Conservation (phyloP, 108 stramenopile genomes). For the Nitzschia inconspicua region DNA sequence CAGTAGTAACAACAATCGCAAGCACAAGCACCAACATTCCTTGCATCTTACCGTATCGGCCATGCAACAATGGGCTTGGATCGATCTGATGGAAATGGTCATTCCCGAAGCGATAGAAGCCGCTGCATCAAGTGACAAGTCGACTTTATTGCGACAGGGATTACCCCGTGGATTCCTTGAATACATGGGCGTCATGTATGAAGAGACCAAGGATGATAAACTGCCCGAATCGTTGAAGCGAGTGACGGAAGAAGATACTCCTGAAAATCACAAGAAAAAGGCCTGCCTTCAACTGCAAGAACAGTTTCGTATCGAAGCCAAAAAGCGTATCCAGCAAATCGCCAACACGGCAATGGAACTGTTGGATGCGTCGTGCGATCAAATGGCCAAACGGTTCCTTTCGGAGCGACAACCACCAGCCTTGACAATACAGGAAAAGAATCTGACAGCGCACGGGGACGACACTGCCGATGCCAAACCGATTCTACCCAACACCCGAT, state of each 20-base stretch:
- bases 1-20: too few relatives aligned
- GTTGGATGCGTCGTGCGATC: constrained; percentile 93
- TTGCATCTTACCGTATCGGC: constrained; percentile 95
- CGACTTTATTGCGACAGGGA: constrained; percentile 67
- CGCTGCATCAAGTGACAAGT: constrained; percentile 52
- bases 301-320: constrained; percentile 65
- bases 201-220: constrained; percentile 44
- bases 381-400: constrained; percentile 88
- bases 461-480: constrained; percentile 30
- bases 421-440: constrained; percentile 50
- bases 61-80: constrained; percentile 93
- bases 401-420: constrained; percentile 93
- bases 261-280: too few relatives aligned
- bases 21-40: too few relatives aligned
- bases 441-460: constrained; percentile 3
- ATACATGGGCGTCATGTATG: constrained; percentile 92
- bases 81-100: constrained; percentile 82
- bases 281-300: too few relatives aligned
- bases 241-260: constrained; percentile 28
- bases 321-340: constrained; percentile 77
- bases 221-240: constrained; percentile 69
- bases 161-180: constrained; percentile 85
- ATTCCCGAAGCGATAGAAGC: constrained; percentile 87
- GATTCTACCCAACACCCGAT: constrained; percentile 69
- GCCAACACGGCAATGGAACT: constrained; percentile 67